Percentiles rank a stretch among this genome's conserved stretches.
Evolutionary conservation across 345 rosid species (phyloP).

Genomic region (Hibiscus syriacus): DNA sequence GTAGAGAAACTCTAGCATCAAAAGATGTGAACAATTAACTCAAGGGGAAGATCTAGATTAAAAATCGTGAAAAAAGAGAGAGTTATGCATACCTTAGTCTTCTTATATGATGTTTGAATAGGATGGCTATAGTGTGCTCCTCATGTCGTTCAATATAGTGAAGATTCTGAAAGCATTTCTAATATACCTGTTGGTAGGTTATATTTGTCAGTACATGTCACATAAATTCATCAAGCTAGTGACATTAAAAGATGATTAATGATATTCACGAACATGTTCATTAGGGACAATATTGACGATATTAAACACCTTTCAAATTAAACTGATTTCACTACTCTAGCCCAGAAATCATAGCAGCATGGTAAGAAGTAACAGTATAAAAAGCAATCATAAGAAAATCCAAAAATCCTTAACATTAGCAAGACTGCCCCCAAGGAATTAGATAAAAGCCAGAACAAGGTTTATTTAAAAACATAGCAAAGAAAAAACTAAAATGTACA

Average conservation of each 20-base stretch:
- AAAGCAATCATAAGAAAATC: background rate
- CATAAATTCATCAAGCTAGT: background rate
- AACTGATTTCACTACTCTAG: background rate
- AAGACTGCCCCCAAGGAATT: too few relatives aligned
- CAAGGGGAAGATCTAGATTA: background rate
- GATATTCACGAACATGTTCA: background rate
- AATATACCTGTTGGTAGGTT: slow-evolving; percentile 56
- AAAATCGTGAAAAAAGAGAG: background rate
- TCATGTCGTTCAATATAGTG: slow-evolving; percentile 84
- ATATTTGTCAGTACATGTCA: background rate
- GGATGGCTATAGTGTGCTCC: slow-evolving; percentile 98
- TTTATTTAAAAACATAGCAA: too few relatives aligned
- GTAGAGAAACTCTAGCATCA: background rate
- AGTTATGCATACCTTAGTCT: slow-evolving; percentile 81
- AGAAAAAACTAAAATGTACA: too few relatives aligned
- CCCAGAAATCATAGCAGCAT: background rate
- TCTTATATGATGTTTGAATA: slow-evolving; percentile 68
- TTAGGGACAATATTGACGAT: background rate
- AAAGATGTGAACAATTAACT: background rate
- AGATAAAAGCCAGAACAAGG: too few relatives aligned
- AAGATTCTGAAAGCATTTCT: slow-evolving; percentile 95
- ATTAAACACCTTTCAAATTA: background rate
- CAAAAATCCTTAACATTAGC: too few relatives aligned
- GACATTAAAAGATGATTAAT: background rate
- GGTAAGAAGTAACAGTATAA: background rate